Percentiles rank a stretch among this genome's conserved stretches.
Evolutionary conservation across 176 grass and related monocot species (phyloP).

Genomic region (Juncus inflexus): DNA sequence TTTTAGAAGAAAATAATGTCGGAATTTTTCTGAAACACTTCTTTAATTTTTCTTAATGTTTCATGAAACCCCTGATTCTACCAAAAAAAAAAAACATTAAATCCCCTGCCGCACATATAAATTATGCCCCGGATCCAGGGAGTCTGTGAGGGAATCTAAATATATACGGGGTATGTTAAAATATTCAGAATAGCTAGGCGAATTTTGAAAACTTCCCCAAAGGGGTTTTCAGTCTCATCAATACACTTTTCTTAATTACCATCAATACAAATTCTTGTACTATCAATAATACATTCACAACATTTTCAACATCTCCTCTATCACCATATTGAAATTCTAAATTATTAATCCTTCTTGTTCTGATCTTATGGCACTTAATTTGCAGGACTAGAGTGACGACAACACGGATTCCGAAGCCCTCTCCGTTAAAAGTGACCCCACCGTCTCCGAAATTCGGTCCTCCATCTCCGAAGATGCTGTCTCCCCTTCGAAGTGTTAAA

Average conservation of each 20-base stretch:
- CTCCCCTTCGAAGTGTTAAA: conserved; percentile 46
- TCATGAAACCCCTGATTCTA: no score
- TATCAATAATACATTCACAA: neutral
- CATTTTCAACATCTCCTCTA: neutral
- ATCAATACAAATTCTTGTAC: no score
- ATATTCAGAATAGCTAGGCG: no score
- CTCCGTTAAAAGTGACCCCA: conserved; percentile 37
- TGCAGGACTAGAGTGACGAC: conserved; percentile 40
- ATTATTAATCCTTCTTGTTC: neutral
- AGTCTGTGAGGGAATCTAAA: no score
- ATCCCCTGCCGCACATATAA: no score
- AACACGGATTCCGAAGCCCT: conserved; percentile 43
- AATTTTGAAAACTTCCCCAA: neutral
- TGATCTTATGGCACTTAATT: conserved; percentile 3
- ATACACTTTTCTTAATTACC: no score
- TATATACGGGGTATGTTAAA: no score
- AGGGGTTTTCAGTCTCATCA: no score
- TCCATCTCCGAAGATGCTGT: conserved; percentile 1
- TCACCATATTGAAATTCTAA: neutral
- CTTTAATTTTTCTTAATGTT: neutral
- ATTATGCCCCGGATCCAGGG: no score
- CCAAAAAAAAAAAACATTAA: no score
- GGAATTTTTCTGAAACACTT: neutral
- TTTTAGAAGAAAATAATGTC: neutral
- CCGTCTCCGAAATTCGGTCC: conserved; percentile 7